Evolutionary conservation across 1,139 yeast genomes (phyloP), one percentile per base, ranked within the genome.

Genomic region (Taphrina populina): DNA sequence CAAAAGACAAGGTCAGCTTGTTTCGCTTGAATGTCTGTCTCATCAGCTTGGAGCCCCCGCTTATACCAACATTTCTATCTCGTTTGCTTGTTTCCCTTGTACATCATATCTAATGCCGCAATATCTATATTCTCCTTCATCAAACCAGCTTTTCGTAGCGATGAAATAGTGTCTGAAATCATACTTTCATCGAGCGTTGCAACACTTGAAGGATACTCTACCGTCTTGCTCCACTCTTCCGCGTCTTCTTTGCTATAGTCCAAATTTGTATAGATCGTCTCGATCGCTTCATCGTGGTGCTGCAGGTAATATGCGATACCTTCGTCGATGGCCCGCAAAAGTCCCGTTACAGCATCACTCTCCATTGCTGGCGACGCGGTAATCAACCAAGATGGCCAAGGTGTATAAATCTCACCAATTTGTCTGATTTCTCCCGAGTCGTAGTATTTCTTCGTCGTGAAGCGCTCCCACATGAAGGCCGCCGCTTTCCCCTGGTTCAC

Each of bases 311-410:
- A 80, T 1, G 67, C 72, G 58, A 88, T 76, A 13, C 96, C 96
- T 60, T 77, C 71, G 65, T 81, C 78, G 40, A 87, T 73, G 2
- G 82, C 82, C 1, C 67, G 64, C 52, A 81, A 63, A 62, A 86
- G 81, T 1, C 66, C 69, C 21, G 67, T 63, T 33, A 82, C 63
- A 3, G 67, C 69, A 8, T 59, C 60, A 13, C 66, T 64, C 8
- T 64, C 63, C 1, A 59, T 65, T 23, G 73, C 72, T 3, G 73
- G 65, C 52, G 75, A 66, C 10, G 81, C 81, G 21, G 82, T 79
- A 51, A 88, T 75, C 15, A 87, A 90, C 96, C 96, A 88, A 1
- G 95, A 85, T 6, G 96, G 92, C 96, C 96, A 88, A 7, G 96
- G 96, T 0, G 96, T 88, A 69, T 84, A 85, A 56, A 88, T 87